Conservation (phyloP, 208 protist genomes). For the Trypanosoma conorhini region DNA sequence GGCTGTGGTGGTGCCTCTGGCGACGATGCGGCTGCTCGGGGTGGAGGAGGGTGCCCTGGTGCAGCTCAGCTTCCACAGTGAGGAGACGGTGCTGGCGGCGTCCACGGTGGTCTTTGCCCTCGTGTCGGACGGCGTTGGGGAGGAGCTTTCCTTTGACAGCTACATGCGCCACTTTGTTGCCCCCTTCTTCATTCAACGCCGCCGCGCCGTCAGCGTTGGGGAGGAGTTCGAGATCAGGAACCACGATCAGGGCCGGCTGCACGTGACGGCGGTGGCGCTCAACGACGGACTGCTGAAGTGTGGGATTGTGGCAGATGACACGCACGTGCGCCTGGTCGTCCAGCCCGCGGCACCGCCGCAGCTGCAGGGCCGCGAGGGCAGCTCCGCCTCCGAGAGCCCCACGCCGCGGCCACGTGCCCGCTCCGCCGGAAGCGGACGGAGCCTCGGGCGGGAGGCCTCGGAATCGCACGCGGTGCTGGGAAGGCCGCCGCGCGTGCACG, state of each 20-base stretch:
- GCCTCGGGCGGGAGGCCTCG: background rate
- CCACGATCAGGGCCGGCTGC: conserved; percentile 13
- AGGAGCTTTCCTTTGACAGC: conserved; percentile 22
- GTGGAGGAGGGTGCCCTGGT: conserved; percentile 20
- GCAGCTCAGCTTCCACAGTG: conserved; percentile 3
- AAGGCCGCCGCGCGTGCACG: background rate
- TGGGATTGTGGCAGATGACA: conserved; percentile 14
- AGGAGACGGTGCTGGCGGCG: conserved; percentile 1
- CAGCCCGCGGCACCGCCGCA: conserved; percentile 11
- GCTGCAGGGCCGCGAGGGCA: conserved; percentile 12
- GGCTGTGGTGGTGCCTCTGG: conserved; percentile 19
- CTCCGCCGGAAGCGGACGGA: background rate
- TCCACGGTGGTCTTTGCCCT: conserved; percentile 11
- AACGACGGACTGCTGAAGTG: conserved; percentile 14
- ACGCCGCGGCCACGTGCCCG: background rate
- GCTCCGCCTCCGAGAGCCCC: background rate
- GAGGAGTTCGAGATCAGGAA: conserved; percentile 30
- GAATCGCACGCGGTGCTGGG: background rate
- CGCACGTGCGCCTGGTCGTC: conserved; percentile 14
- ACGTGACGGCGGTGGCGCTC: conserved; percentile 13
- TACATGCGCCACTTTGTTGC: conserved; percentile 28
- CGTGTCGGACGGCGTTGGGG: conserved; percentile 6
- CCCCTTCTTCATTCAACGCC: conserved; percentile 22
- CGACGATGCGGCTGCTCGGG: conserved; percentile 23
- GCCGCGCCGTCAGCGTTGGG: conserved; percentile 20